Evolutionary conservation across 225 moss, liverwort and hornwort genomes (phyloP).

Genomic region (Asterella californica): DNA sequence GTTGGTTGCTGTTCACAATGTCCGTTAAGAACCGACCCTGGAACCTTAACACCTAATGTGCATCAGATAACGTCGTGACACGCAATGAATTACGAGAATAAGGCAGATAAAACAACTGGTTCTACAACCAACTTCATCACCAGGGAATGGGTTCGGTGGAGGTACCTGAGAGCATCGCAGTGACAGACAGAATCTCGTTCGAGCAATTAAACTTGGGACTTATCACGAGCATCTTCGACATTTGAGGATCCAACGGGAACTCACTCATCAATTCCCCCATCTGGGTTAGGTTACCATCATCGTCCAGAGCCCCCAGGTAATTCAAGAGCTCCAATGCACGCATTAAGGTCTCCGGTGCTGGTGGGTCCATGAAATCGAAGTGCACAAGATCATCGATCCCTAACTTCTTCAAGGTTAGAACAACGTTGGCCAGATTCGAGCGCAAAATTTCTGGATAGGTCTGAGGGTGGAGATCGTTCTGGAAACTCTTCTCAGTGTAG

Average conservation of each 20-base stretch:
- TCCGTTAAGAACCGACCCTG: too few relatives aligned
- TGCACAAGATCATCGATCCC: slow-evolving; percentile 98
- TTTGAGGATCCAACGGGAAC: slow-evolving; percentile 53
- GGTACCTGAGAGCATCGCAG: slow-evolving; percentile 86
- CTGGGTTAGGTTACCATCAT: slow-evolving; percentile 51
- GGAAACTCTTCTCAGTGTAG: slow-evolving; percentile 95
- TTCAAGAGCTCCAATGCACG: slow-evolving; percentile 88
- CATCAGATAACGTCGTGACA: not conserved
- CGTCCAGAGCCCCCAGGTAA: slow-evolving; percentile 84
- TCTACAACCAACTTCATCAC: not conserved
- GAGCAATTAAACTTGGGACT: slow-evolving; percentile 55
- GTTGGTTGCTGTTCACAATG: not conserved
- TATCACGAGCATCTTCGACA: slow-evolving; percentile 57
- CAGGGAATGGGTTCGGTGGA: not conserved
- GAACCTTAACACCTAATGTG: not conserved
- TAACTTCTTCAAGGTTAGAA: slow-evolving; percentile 85
- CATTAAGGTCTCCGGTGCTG: slow-evolving; percentile 82
- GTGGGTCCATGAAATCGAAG: slow-evolving; percentile 99
- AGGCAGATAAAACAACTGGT: not conserved
- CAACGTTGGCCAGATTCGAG: slow-evolving; percentile 83
- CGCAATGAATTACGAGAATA: not conserved
- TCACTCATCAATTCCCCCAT: slow-evolving; percentile 54
- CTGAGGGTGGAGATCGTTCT: slow-evolving; percentile 82
- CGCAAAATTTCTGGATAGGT: slow-evolving; percentile 92
- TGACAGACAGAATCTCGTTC: slow-evolving; percentile 87